These are phyloP conservation scores for Calendula officinalis DNA, from an alignment of 129 eudicot genomes.

Conservation along the genomic window DNA sequence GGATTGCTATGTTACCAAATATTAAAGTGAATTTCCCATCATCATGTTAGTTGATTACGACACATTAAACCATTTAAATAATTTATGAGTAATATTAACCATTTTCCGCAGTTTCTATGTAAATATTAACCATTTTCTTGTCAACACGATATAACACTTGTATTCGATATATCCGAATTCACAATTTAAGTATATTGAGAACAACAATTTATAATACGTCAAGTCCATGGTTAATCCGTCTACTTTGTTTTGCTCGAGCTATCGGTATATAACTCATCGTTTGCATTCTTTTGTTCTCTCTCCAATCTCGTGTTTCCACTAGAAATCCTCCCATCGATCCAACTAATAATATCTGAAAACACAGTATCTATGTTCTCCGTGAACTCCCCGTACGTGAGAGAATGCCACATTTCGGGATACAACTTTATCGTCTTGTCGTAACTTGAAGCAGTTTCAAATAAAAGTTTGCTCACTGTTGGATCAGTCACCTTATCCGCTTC, in stretches of 20 bases:
- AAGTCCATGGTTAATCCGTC: background rate
- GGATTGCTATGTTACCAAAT: too few species aligned
- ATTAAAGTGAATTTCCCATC: too few species aligned
- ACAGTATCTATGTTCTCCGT: constrained; percentile 54
- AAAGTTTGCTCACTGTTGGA: constrained; percentile 63
- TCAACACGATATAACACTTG: background rate
- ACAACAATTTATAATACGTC: background rate
- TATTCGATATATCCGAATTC: background rate
- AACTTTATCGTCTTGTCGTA: constrained; percentile 67
- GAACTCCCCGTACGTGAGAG: constrained; percentile 78
- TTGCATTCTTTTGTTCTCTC: constrained; percentile 41
- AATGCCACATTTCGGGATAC: constrained; percentile 95
- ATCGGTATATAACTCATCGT: constrained; percentile 26
- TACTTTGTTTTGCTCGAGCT: constrained; percentile 7
- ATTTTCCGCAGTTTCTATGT: too few species aligned
- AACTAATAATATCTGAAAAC: constrained; percentile 42
- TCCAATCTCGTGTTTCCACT: constrained; percentile 46
- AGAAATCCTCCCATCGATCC: constrained; percentile 49
- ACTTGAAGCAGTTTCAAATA: constrained; percentile 59
- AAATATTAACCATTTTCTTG: too few species aligned
- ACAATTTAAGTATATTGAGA: background rate
- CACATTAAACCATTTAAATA: too few species aligned
- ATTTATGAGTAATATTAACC: too few species aligned
- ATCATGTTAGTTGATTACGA: too few species aligned
- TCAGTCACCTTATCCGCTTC: constrained; percentile 80